Conservation (phyloP, 2,329 filamentous ascomycete genomes). For the Metarhizium guizhouense region DNA sequence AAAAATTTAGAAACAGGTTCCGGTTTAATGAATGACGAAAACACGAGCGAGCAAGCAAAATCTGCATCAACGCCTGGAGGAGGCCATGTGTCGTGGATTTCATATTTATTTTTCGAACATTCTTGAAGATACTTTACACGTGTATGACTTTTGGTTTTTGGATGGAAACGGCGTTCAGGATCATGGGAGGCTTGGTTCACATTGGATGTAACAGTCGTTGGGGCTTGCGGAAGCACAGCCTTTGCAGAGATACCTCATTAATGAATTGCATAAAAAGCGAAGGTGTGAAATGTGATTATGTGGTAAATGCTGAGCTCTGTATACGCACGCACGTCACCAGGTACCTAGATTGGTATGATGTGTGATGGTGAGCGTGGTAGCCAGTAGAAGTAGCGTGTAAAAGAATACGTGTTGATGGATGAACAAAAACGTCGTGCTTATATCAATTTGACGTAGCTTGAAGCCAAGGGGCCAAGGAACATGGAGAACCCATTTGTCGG, state of each 20-base stretch:
- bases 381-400: too few relatives aligned
- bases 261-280: conserved; percentile 1
- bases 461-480: too few relatives aligned
- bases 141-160: neutral
- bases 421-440: too few relatives aligned
- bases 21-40: conserved; percentile 2
- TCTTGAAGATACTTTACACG: conserved; percentile 1
- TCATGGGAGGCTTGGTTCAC: neutral
- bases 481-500: too few relatives aligned
- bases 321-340: neutral
- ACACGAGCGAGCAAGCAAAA: neutral
- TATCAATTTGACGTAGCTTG: too few relatives aligned
- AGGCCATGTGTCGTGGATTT: neutral
- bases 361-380: too few relatives aligned
- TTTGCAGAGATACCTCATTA: conserved; percentile 8
- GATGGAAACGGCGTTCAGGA: conserved; percentile 9
- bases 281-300: neutral
- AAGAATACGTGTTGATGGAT: too few relatives aligned
- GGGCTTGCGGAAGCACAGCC: neutral
- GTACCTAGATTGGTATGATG: too few relatives aligned
- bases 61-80: neutral
- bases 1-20: conserved; percentile 1
- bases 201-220: neutral
- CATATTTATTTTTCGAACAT: neutral
- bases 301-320: neutral